Evolutionary conservation across 2,329 filamentous ascomycete genomes (phyloP).

Genomic region (Xylaria sp.): DNA sequence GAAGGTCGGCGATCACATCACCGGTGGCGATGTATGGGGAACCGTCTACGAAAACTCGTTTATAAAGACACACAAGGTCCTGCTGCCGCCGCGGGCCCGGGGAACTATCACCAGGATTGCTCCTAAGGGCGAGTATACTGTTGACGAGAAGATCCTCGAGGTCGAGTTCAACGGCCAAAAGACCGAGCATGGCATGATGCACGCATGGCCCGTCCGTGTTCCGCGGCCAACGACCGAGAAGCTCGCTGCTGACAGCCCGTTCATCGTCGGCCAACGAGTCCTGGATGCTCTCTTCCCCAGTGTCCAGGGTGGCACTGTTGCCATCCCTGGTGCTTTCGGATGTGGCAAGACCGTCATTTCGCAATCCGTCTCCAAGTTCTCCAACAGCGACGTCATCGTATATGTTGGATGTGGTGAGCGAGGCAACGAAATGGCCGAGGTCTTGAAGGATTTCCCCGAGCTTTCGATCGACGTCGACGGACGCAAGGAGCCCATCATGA

Average conservation of each 20-base stretch:
- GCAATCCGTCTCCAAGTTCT: conserved; percentile 99
- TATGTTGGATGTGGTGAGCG: conserved; percentile 91
- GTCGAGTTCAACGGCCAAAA: conserved; percentile 97
- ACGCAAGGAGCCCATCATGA: conserved; percentile 98
- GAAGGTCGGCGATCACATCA: conserved; percentile 97
- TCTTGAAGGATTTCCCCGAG: conserved; percentile 99
- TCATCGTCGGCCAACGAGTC: conserved; percentile 95
- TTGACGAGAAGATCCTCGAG: conserved; percentile 91
- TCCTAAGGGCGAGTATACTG: conserved; percentile 87
- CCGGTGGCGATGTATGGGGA: conserved; percentile 95
- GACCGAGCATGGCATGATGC: conserved; percentile 96
- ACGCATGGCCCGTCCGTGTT: conserved; percentile 96
- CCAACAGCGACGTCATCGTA: conserved; percentile 98
- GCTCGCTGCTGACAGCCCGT: conserved; percentile 83
- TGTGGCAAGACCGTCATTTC: conserved; percentile 99
- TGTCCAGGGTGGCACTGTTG: conserved; percentile 96
- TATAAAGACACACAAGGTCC: conserved; percentile 88
- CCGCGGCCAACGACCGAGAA: conserved; percentile 92
- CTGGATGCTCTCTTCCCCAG: conserved; percentile 94
- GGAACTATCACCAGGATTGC: conserved; percentile 93
- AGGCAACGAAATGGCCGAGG: conserved; percentile 99
- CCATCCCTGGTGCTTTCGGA: conserved; percentile 96
- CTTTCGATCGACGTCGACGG: conserved; percentile 93
- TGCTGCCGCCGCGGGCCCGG: conserved; percentile 85
- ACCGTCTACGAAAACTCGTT: conserved; percentile 95